Conservation (phyloP, 2,329 filamentous ascomycete genomes). For the Botrytis galanthina region DNA sequence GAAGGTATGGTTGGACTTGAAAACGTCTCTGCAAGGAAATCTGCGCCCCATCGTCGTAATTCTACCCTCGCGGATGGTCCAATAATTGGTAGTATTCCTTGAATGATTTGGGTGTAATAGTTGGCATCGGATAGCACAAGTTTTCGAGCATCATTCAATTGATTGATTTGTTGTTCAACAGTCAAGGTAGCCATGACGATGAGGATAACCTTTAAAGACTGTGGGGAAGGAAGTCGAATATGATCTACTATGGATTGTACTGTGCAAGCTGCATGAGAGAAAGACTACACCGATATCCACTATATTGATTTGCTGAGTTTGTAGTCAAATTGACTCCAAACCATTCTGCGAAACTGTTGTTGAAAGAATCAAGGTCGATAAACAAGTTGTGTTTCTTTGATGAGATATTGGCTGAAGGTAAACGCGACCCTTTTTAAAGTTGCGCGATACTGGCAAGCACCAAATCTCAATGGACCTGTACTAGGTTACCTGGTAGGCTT, state of each 20-base stretch:
- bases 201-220: slow-evolving; percentile 20
- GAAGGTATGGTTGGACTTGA: slow-evolving; percentile 79
- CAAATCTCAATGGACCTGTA: background rate
- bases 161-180: slow-evolving; percentile 74
- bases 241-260: slow-evolving; percentile 30
- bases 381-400: slow-evolving; percentile 16
- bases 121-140: slow-evolving; percentile 82
- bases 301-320: slow-evolving; percentile 6
- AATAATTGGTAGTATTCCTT: slow-evolving; percentile 90
- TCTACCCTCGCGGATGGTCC: slow-evolving; percentile 71
- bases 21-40: slow-evolving; percentile 95
- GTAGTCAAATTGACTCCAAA: slow-evolving; percentile 1
- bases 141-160: slow-evolving; percentile 86
- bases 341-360: slow-evolving; percentile 12
- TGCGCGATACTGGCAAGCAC: background rate
- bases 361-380: slow-evolving; percentile 14
- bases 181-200: slow-evolving; percentile 54
- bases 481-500: background rate
- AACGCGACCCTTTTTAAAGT: slow-evolving; percentile 15
- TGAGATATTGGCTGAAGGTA: slow-evolving; percentile 3
- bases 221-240: slow-evolving; percentile 20
- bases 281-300: slow-evolving; percentile 18
- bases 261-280: slow-evolving; percentile 29
- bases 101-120: slow-evolving; percentile 89
- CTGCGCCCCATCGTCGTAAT: slow-evolving; percentile 90